Evolutionary conservation across 352 stramenopile species (phyloP).

Genomic region (Globisporangium viniferum): DNA sequence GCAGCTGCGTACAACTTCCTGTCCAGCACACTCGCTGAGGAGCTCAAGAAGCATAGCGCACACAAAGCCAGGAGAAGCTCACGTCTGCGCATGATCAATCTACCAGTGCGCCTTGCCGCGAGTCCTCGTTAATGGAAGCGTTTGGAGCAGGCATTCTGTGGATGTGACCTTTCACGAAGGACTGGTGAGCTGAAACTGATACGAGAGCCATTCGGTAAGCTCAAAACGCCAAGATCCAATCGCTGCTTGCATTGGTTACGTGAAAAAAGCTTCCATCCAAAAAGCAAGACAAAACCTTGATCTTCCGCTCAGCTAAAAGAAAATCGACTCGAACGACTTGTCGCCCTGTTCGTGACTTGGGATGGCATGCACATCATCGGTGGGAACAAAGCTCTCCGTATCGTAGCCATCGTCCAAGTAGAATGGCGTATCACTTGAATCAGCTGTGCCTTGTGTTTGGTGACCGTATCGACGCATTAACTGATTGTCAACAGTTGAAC

Average conservation of each 20-base stretch:
- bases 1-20: slow-evolving; percentile 21
- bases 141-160: not conserved
- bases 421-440: not conserved
- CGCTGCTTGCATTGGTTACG: not conserved
- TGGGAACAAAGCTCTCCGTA: not conserved
- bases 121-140: not conserved
- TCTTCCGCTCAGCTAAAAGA: slow-evolving; percentile 24
- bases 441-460: not conserved
- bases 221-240: not conserved
- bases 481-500: slow-evolving; percentile 16
- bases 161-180: not conserved
- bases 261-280: not conserved
- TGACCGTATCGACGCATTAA: slow-evolving; percentile 12
- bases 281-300: not conserved
- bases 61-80: not conserved
- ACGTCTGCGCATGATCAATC: not conserved
- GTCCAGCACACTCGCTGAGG: not conserved
- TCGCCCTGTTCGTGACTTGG: slow-evolving; percentile 11
- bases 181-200: not conserved
- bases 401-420: not conserved
- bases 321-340: slow-evolving; percentile 31
- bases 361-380: slow-evolving; percentile 15
- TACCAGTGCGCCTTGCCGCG: not conserved
- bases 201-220: not conserved
- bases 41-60: slow-evolving; percentile 2